phyloP scores from a whole-genome alignment of 2,329 filamentous ascomycete genomes.

The Myriosclerotinia duriaeana region DNA sequence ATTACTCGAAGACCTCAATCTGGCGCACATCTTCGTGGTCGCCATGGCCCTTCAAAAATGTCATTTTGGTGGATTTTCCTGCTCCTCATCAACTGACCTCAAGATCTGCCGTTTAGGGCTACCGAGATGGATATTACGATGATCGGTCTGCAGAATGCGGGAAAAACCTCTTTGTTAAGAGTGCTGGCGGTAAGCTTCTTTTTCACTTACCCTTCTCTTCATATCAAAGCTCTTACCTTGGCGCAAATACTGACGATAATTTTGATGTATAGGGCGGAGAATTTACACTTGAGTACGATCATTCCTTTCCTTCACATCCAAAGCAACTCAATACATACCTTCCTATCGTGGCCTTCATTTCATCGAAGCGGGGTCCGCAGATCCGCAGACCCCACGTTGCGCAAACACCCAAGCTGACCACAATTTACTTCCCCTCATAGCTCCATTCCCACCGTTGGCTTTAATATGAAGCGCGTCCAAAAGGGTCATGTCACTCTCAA shows the following conservation, averaged over 20 bases:
- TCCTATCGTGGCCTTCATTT: conserved; percentile 7
- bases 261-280: conserved; percentile 74
- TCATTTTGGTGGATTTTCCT: neutral
- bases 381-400: conserved; percentile 22
- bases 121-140: conserved; percentile 99
- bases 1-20: neutral
- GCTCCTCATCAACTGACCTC: neutral
- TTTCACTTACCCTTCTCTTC: conserved; percentile 30
- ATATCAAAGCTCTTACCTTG: conserved; percentile 8
- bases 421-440: conserved; percentile 50
- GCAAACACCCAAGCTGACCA: conserved; percentile 41
- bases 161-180: conserved; percentile 91
- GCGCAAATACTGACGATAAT: conserved; percentile 42
- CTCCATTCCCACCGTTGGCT: conserved; percentile 96
- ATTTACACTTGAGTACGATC: conserved; percentile 94
- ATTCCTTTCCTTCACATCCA: conserved; percentile 4
- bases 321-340: neutral
- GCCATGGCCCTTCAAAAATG: neutral
- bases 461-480: conserved; percentile 98
- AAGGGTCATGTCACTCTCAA: conserved; percentile 98
- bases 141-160: conserved; percentile 96
- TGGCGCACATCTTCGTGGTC: conserved; percentile 3
- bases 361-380: conserved; percentile 24
- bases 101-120: conserved; percentile 61
- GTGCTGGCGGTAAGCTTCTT: conserved; percentile 83